phyloP scores from a whole-genome alignment of 331 rosid species.

The Quercus lobata region DNA sequence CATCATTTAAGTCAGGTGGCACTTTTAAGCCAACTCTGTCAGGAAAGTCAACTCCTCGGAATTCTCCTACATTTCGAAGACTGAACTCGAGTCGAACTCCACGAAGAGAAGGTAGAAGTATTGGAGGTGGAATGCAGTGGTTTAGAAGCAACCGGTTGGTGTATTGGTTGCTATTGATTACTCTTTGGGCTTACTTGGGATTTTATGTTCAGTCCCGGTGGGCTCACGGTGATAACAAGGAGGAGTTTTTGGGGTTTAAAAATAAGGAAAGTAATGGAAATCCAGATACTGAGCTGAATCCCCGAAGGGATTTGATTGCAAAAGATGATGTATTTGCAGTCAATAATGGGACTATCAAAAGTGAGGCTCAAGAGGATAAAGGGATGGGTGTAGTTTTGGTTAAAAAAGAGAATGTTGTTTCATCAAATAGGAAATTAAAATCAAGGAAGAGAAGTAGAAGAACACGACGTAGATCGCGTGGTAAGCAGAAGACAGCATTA shows the following conservation, averaged over 20 bases:
- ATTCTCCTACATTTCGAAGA: conserved; percentile 65
- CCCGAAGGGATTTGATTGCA: conserved; percentile 30
- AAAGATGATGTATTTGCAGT: conserved; percentile 20
- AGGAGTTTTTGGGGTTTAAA: conserved; percentile 44
- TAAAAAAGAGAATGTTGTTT: conserved; percentile 30
- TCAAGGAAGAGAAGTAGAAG: conserved; percentile 51
- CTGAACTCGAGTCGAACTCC: conserved; percentile 54
- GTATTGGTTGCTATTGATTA: conserved; percentile 72
- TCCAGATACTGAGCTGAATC: conserved; percentile 35
- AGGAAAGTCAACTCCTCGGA: conserved; percentile 54
- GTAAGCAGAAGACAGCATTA: conserved; percentile 40
- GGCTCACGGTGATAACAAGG: conserved; percentile 62
- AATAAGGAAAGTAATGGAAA: conserved; percentile 28
- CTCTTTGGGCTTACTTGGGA: conserved; percentile 86
- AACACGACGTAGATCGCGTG: conserved; percentile 27
- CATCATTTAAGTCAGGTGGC: conserved; percentile 48
- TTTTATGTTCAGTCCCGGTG: conserved; percentile 79
- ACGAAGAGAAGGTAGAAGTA: conserved; percentile 53
- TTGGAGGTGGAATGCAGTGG: conserved; percentile 45
- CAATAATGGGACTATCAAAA: conserved; percentile 27
- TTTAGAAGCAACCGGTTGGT: conserved; percentile 55
- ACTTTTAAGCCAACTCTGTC: conserved; percentile 49
- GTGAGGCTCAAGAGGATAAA: conserved; percentile 8
- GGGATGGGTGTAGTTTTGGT: conserved; percentile 34
- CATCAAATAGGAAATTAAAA: conserved; percentile 29